These are phyloP conservation scores for Erythrophleum fordii DNA, from an alignment of 306 rosid genomes.

Conservation along the genomic window DNA sequence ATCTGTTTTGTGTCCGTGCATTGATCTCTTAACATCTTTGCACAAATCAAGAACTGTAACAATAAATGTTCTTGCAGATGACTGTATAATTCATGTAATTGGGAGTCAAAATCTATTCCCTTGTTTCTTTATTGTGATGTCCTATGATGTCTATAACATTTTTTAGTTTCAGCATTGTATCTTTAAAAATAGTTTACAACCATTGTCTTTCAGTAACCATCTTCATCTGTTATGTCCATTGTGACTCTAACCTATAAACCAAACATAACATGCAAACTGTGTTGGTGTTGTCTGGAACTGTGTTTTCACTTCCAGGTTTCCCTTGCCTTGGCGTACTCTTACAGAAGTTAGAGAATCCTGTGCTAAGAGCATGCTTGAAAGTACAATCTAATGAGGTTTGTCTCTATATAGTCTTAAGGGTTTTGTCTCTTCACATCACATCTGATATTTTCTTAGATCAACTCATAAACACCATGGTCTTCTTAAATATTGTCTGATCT, in stretches of 20 bases:
- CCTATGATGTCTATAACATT: conserved; percentile 18
- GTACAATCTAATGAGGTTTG: conserved; percentile 85
- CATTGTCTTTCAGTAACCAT: conserved; percentile 2
- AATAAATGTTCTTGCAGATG: neutral
- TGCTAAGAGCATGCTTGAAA: conserved; percentile 77
- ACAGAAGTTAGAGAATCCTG: conserved; percentile 99
- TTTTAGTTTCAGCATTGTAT: conserved; percentile 21
- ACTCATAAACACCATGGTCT: neutral
- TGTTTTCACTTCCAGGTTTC: conserved; percentile 65
- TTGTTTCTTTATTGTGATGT: neutral
- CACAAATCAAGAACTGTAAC: neutral
- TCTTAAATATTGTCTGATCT: neutral
- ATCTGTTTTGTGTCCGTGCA: conserved; percentile 20
- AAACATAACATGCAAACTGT: conserved; percentile 31
- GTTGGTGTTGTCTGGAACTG: conserved; percentile 20
- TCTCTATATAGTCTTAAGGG: conserved; percentile 32
- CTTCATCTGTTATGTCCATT: conserved; percentile 17
- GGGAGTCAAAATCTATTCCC: conserved; percentile 8
- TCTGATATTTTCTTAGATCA: conserved; percentile 16
- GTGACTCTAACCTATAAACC: conserved; percentile 28
- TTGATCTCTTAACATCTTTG: neutral
- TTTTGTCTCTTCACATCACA: conserved; percentile 2
- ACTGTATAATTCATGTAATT: neutral
- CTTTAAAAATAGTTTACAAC: conserved; percentile 11
- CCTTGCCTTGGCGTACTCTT: conserved; percentile 94